These are phyloP conservation scores for Candida glucosophila DNA, from an alignment of 1,139 yeast genomes.

Conservation along the genomic window DNA sequence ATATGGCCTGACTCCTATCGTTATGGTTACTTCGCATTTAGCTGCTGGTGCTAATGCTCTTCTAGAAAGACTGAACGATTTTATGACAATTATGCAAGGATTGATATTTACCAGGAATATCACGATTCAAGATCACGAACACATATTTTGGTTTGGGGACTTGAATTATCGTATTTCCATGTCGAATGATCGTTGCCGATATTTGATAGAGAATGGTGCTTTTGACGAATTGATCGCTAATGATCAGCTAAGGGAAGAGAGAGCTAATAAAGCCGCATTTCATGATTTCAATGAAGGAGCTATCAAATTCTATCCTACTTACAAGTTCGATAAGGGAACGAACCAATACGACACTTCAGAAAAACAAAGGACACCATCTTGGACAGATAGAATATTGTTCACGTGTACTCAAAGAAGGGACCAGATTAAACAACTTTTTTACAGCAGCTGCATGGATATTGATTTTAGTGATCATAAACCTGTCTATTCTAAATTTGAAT, in stretches of 20 bases:
- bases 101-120: constrained; percentile 67
- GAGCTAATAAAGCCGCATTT: constrained; percentile 68
- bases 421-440: constrained; percentile 48
- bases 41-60: constrained; percentile 88
- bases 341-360: constrained; percentile 80
- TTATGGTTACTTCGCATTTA: constrained; percentile 83
- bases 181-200: constrained; percentile 68
- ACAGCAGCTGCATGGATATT: constrained; percentile 49
- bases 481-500: constrained; percentile 65
- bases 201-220: constrained; percentile 36
- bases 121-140: constrained; percentile 72
- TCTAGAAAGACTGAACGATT: constrained; percentile 85
- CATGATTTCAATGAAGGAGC: constrained; percentile 72
- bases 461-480: constrained; percentile 85
- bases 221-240: constrained; percentile 50
- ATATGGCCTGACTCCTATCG: constrained; percentile 70
- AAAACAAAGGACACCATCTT: constrained; percentile 87
- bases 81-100: constrained; percentile 70
- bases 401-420: constrained; percentile 30
- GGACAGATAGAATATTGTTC: constrained; percentile 88
- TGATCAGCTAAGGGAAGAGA: constrained; percentile 80
- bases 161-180: constrained; percentile 78
- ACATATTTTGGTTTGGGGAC: constrained; percentile 91
- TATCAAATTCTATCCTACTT: constrained; percentile 79
- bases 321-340: constrained; percentile 88